A percentile compares a stretch with the other conserved stretches of the same genome.
Evolutionary conservation across 345 rosid species (phyloP).

Genomic region (Schrenkiella parvula): DNA sequence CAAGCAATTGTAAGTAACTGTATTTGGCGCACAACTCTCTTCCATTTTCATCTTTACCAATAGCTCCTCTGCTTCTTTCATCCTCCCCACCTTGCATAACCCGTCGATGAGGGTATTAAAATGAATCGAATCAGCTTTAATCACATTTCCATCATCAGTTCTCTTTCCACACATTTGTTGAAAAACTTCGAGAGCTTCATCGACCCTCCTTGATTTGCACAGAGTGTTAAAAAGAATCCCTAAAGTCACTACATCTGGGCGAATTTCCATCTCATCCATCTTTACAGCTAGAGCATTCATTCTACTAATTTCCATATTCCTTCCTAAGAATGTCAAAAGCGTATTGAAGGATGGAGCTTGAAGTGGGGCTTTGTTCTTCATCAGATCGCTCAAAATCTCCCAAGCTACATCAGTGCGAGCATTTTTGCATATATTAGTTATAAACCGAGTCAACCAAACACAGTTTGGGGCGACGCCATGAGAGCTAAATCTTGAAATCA

Average conservation of each 20-base stretch:
- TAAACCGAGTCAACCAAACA: constrained; percentile 42
- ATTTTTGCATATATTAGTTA: constrained; percentile 45
- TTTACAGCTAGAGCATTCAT: constrained; percentile 50
- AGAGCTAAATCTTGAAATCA: constrained; percentile 45
- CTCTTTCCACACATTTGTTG: constrained; percentile 39
- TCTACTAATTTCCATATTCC: constrained; percentile 38
- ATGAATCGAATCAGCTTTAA: constrained; percentile 60
- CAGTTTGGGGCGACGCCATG: constrained; percentile 48
- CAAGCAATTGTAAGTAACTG: constrained; percentile 64
- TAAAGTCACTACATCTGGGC: constrained; percentile 55
- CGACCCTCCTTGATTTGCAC: constrained; percentile 60
- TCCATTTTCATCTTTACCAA: constrained; percentile 50
- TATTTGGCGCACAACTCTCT: constrained; percentile 42
- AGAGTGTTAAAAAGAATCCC: constrained; percentile 58
- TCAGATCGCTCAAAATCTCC: constrained; percentile 42
- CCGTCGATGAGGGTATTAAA: constrained; percentile 73
- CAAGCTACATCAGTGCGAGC: constrained; percentile 40
- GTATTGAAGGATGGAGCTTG: constrained; percentile 58
- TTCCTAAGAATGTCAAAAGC: constrained; percentile 53
- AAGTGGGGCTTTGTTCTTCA: constrained; percentile 42
- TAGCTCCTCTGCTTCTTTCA: constrained; percentile 58
- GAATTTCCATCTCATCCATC: constrained; percentile 53
- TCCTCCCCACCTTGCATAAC: constrained; percentile 72
- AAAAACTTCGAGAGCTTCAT: constrained; percentile 60
- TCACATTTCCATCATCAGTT: constrained; percentile 33